A percentile compares a stretch with the other conserved stretches of the same genome.
These are phyloP conservation scores for Peltaster fructicola DNA, from an alignment of 2,329 filamentous ascomycete genomes.

Conservation along the genomic window DNA sequence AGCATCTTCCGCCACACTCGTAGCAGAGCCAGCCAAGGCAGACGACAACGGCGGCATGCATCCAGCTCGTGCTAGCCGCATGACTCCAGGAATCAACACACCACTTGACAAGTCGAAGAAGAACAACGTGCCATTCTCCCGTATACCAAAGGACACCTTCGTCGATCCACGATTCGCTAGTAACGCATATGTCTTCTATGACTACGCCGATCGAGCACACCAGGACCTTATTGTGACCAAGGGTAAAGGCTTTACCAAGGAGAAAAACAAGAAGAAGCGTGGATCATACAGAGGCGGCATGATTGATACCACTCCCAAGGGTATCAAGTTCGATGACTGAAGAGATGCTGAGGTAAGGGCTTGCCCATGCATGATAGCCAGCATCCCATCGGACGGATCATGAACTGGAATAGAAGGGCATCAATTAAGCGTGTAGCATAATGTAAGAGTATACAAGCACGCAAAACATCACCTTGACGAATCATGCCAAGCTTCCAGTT, in stretches of 20 bases:
- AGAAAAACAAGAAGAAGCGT: conserved; percentile 74
- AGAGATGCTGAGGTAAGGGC: too few species aligned
- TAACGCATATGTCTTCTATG: conserved; percentile 68
- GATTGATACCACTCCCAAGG: conserved; percentile 72
- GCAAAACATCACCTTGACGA: too few species aligned
- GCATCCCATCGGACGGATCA: too few species aligned
- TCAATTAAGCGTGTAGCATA: too few species aligned
- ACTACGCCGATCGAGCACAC: conserved; percentile 78
- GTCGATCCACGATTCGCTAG: conserved; percentile 54
- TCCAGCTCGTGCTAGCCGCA: conserved; percentile 14
- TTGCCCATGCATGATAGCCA: too few species aligned
- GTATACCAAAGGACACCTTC: conserved; percentile 49
- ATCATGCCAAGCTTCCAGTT: too few species aligned
- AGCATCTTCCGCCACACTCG: conserved; percentile 18
- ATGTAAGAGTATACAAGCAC: too few species aligned
- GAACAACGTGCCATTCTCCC: conserved; percentile 56
- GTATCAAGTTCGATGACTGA: conserved; percentile 93
- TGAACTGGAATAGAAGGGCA: too few species aligned
- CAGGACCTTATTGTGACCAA: conserved; percentile 77
- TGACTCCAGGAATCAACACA: conserved; percentile 2
- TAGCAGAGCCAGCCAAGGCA: conserved; percentile 9
- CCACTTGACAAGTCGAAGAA: conserved; percentile 30
- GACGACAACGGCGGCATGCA: conserved; percentile 23
- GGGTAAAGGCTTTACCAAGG: conserved; percentile 96
- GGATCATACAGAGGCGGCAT: conserved; percentile 62